These are phyloP conservation scores for Akebia trifoliata DNA, from an alignment of 164 flowering plant genomes.

Conservation along the genomic window DNA sequence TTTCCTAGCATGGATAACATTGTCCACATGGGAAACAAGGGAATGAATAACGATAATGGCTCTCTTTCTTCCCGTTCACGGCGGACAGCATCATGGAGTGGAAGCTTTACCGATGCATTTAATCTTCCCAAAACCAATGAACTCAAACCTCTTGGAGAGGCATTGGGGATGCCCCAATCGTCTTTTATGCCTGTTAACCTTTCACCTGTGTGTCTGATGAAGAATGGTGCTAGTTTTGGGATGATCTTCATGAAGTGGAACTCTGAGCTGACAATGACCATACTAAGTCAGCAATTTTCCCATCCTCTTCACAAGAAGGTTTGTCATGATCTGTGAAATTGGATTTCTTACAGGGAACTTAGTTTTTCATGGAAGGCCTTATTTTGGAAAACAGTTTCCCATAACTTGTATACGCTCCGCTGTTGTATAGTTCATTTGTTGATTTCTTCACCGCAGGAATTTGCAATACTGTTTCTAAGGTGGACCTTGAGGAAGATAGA, in stretches of 20 bases:
- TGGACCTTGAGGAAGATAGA: constrained; percentile 12
- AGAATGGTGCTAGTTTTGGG: constrained; percentile 25
- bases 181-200: constrained; percentile 33
- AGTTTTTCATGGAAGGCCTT: background rate
- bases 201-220: constrained; percentile 19
- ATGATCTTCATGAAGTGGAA: constrained; percentile 23
- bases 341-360: constrained; percentile 4
- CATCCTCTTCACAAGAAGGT: constrained; percentile 8
- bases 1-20: constrained; percentile 72
- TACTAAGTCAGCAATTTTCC: constrained; percentile 40
- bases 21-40: constrained; percentile 15
- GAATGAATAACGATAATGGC: constrained; percentile 19
- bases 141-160: constrained; percentile 41
- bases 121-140: constrained; percentile 29
- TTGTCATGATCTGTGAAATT: constrained; percentile 1
- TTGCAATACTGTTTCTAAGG: constrained; percentile 3
- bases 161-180: constrained; percentile 39
- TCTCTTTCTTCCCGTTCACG: constrained; percentile 40
- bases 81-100: constrained; percentile 87
- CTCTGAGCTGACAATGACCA: constrained; percentile 12
- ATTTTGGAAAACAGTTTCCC: background rate
- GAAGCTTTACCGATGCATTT: constrained; percentile 27
- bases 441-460: constrained; percentile 37
- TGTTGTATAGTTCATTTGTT: constrained; percentile 68
- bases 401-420: constrained; percentile 45